phyloP scores from a whole-genome alignment of 2,329 filamentous ascomycete genomes.

The Arthrobotrys pseudoclavata region DNA sequence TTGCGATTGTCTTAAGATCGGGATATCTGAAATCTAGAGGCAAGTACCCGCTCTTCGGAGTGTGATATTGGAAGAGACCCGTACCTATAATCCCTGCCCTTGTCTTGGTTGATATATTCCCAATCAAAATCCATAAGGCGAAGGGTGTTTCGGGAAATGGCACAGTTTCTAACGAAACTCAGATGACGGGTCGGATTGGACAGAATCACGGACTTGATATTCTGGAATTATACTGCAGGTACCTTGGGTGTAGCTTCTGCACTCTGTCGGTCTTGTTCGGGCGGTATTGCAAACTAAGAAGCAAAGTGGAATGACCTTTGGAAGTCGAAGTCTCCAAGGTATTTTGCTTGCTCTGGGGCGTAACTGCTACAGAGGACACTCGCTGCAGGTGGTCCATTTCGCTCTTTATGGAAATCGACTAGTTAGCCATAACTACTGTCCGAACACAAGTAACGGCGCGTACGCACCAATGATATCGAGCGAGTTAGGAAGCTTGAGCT shows the following conservation, averaged over 20 bases:
- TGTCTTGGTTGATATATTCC: neutral
- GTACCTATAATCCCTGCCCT: neutral
- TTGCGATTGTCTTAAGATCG: neutral
- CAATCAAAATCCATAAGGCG: neutral
- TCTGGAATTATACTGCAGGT: neutral
- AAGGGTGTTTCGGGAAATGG: neutral
- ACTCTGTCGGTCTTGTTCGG: neutral
- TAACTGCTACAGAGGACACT: neutral
- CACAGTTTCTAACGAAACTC: neutral
- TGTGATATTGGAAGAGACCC: neutral
- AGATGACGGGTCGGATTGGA: neutral
- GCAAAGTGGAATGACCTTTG: neutral
- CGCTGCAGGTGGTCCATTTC: neutral
- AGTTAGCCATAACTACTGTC: neutral
- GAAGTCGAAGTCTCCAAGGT: neutral
- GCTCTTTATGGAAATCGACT: conserved; percentile 7
- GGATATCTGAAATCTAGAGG: neutral
- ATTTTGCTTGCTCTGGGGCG: neutral
- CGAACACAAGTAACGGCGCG: too few relatives aligned
- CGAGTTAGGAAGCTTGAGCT: neutral
- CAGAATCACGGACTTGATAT: neutral
- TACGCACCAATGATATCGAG: neutral
- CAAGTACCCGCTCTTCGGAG: neutral
- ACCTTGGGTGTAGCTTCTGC: neutral
- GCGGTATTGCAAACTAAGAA: neutral